Base-by-base conservation (phyloP, 2,329 filamentous ascomycete species). In the Aspergillus unguis region DNA sequence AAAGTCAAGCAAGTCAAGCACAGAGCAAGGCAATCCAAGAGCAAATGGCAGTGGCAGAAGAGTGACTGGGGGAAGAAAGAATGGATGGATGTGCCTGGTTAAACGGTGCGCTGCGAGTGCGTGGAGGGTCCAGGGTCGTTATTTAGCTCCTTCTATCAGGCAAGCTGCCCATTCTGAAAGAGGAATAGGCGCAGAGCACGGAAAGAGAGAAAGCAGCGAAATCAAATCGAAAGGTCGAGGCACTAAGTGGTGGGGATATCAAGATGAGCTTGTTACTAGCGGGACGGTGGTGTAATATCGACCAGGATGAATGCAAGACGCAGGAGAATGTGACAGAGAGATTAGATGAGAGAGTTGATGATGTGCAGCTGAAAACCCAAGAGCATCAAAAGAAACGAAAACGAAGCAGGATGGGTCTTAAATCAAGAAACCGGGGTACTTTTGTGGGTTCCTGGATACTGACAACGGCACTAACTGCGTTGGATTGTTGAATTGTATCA, bases 81-180 rank as follows among this genome's bases (percentile, higher is more conserved):
- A 54, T 17, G 55, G 54, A 61, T 58, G 56, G 54, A 61, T 58
- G 54, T 54, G 49, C 52, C 56, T 52, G 52, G 55, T 58, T 52
- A 54, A 57, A 64, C 59, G 57, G 60, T 62, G 56, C 49, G 51
- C 61, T 62, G 62, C 54, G 57, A 62, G 52, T 56, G 49, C 61
- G 59, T 67, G 64, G 65, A 69, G 68, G 68, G 67, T 69, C 67
- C 67, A 70, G 67, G 69, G 65, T 71, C 60, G 60, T 67, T 71
- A 71, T 70, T 69, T 70, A 70, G 67, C 64, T 69, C 48, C 54
- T 56, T 63, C 62, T 58, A 64, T 62, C 51, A 45, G 65, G 55
- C 56, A 59, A 59, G 56, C 53, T 56, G 50, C 45, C 51, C 38
- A 46, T 53, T 33, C 54, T 52, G 6, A 35, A 62, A 50, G 26